Evolutionary conservation across 2,329 filamentous ascomycete species (phyloP).

Genomic region (Cordyceps pruinosa): DNA sequence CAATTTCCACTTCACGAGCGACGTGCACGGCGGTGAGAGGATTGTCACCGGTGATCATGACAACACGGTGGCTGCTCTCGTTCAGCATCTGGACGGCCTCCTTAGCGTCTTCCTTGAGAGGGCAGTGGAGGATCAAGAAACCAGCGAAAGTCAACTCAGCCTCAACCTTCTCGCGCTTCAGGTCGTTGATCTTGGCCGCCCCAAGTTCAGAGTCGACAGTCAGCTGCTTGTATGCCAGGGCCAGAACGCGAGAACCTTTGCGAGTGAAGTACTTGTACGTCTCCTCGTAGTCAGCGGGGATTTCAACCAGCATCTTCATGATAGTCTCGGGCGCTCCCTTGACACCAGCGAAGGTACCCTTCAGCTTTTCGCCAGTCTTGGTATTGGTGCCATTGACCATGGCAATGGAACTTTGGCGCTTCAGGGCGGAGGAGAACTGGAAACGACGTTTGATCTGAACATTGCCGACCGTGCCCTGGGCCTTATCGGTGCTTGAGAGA

Average conservation of each 20-base stretch:
- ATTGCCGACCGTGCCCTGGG: conserved; percentile 46
- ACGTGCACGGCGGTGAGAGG: conserved; percentile 94
- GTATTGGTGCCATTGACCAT: conserved; percentile 68
- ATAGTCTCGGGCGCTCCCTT: conserved; percentile 98
- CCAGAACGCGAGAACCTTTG: conserved; percentile 88
- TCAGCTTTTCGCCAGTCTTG: conserved; percentile 66
- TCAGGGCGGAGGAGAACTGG: conserved; percentile 94
- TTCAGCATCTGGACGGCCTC: conserved; percentile 94
- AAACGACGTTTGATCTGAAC: conserved; percentile 96
- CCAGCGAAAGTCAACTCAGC: conserved; percentile 80
- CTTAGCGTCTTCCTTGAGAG: conserved; percentile 92
- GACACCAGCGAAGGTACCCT: conserved; percentile 85
- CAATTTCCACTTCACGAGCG: conserved; percentile 91
- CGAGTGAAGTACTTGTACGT: conserved; percentile 98
- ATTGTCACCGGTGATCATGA: conserved; percentile 99
- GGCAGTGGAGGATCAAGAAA: conserved; percentile 91
- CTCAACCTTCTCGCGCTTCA: conserved; percentile 91
- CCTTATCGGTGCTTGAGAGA: conserved; percentile 54
- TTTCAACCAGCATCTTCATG: conserved; percentile 77
- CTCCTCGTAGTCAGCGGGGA: conserved; percentile 87
- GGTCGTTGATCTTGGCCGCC: conserved; percentile 78
- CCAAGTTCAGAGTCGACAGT: conserved; percentile 75
- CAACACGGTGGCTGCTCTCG: conserved; percentile 94
- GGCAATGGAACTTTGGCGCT: conserved; percentile 91
- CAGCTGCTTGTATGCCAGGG: conserved; percentile 89